A percentile compares a stretch with the other conserved stretches of the same genome.
These are phyloP conservation scores for Arthrobotrys entomopaga DNA, from an alignment of 2,329 filamentous ascomycete genomes.

Conservation along the genomic window DNA sequence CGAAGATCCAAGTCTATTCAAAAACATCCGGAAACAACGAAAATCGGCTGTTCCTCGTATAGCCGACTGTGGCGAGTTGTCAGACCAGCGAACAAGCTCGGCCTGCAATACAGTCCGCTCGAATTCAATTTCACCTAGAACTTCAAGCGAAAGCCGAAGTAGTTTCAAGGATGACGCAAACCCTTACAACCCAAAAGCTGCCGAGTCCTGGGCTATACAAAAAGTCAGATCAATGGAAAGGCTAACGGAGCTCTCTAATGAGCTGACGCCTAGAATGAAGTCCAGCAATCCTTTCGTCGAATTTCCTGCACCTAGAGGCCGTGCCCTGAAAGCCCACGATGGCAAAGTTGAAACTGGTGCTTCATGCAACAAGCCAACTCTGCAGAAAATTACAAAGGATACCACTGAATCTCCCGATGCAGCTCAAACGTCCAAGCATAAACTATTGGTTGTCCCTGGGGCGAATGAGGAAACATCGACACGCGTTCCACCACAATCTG, in stretches of 20 bases:
- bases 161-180: not conserved
- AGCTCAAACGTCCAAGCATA: not conserved
- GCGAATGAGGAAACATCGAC: not conserved
- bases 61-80: not conserved
- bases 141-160: not conserved
- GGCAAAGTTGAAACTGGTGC: not conserved
- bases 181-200: not conserved
- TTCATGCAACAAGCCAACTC: not conserved
- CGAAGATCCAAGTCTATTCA: slow-evolving; percentile 3
- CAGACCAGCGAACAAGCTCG: not conserved
- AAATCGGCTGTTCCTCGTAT: slow-evolving; percentile 20
- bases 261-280: slow-evolving; percentile 31
- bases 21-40: slow-evolving; percentile 13
- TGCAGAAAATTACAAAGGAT: not conserved
- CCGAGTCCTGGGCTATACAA: slow-evolving; percentile 40
- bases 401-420: not conserved
- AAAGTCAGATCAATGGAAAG: slow-evolving; percentile 50
- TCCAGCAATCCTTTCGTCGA: slow-evolving; percentile 6
- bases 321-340: too few species aligned
- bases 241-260: slow-evolving; percentile 37
- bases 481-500: not conserved
- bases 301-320: too few species aligned
- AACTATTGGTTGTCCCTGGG: slow-evolving; percentile 8
- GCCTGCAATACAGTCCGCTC: not conserved
- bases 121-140: not conserved